Conservation (phyloP, 2,329 filamentous ascomycete species). For the Alternaria metachromatica region DNA sequence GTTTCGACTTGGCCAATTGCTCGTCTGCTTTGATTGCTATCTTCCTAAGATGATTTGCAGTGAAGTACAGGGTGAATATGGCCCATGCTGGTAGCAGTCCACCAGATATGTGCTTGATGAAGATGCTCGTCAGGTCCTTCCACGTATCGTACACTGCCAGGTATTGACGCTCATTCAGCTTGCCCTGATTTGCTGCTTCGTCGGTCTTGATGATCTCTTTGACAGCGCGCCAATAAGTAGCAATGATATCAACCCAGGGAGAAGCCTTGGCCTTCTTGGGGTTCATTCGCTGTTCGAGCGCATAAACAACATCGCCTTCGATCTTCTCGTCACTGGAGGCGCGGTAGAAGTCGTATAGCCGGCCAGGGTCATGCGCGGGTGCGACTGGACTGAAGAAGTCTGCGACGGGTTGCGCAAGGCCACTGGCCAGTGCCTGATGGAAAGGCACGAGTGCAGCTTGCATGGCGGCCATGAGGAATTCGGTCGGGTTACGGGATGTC, state of each 20-base stretch:
- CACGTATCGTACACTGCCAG: conserved; percentile 84
- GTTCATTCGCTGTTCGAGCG: conserved; percentile 70
- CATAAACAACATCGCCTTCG: conserved; percentile 73
- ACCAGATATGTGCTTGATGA: conserved; percentile 82
- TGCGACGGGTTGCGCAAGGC: conserved; percentile 76
- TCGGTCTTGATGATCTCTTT: conserved; percentile 74
- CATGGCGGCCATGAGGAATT: conserved; percentile 58
- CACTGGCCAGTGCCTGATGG: conserved; percentile 67
- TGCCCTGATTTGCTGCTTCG: conserved; percentile 57
- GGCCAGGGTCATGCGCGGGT: conserved; percentile 66
- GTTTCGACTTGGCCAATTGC: conserved; percentile 62
- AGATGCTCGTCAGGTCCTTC: conserved; percentile 79
- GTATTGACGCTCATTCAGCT: conserved; percentile 66
- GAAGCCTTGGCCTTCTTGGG: conserved; percentile 71
- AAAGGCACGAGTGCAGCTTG: conserved; percentile 77
- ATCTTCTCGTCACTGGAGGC: conserved; percentile 71
- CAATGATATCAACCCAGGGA: conserved; percentile 82
- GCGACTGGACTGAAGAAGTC: conserved; percentile 75
- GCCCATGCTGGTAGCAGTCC: conserved; percentile 86
- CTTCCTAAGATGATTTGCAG: conserved; percentile 82
- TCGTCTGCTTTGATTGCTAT: conserved; percentile 93
- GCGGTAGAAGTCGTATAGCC: conserved; percentile 73
- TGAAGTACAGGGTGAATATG: conserved; percentile 85
- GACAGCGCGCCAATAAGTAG: conserved; percentile 81
- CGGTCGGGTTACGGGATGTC: background rate